Base-by-base conservation (phyloP, 2,329 filamentous ascomycete species). In the Calonectria leucothoes region DNA sequence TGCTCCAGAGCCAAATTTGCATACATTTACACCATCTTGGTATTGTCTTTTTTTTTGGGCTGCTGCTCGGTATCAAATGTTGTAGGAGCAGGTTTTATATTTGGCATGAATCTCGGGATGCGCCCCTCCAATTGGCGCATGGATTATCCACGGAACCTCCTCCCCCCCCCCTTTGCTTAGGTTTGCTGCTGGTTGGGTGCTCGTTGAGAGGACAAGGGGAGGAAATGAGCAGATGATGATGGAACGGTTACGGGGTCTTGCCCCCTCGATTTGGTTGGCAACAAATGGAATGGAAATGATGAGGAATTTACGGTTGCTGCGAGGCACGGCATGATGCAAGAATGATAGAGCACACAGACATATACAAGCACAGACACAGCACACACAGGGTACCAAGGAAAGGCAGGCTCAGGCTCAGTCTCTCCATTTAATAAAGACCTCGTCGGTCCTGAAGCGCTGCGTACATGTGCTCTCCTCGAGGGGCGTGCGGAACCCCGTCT, bases 381-480 rank as follows among this genome's bases (percentile, higher is more conserved):
- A 57, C 65, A 63, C 33, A 66, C 66, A 45, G 33, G 61, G 42
- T 33, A 61, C 27, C 27, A 39, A 55, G 31, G 35, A 69, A 72
- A 67, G 63, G 69, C 57, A 33, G 33, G 63, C 69, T 71, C 76
- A 51, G 10, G 59, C 73, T 81, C 78, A 91, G 82, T 94, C 92
- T 83, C 94, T 91, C 94, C 94, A 96, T 82, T 93, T 91, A 63
- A 96, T 91, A 78, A 93, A 91, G 25, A 96, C 94, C 84, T 95
- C 94, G 81, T 96, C 94, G 6, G 94, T 96, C 80, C 94, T 91
- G 82, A 95, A 96, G 68, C 94, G 88, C 83, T 96, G 94, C 17
- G 94, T 96, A 84, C 94, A 98, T 15, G 94, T 95, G 78, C 94
- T 96, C 55, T 98, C 94, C 75, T 93, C 92, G 59, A 98, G 83